Evolutionary conservation across 768 basidiomycete species (phyloP).

Genomic region (Lactarius hengduanensis): DNA sequence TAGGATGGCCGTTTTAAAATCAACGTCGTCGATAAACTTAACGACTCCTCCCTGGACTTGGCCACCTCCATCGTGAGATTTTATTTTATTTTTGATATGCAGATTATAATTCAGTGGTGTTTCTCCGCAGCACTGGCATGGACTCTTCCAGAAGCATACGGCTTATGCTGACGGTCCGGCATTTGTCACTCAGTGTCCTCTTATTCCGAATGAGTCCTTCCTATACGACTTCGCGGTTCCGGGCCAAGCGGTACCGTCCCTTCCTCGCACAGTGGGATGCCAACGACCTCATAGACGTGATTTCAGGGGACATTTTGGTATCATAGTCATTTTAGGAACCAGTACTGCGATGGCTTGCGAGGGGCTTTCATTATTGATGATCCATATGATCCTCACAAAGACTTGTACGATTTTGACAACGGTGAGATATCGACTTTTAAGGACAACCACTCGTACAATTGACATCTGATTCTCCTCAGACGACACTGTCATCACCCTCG

Average conservation of each 20-base stretch:
- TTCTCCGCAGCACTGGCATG: not conserved
- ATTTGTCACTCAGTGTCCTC: slow-evolving; percentile 42
- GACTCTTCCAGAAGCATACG: slow-evolving; percentile 3
- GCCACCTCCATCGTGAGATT: slow-evolving; percentile 48
- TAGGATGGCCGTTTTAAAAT: slow-evolving; percentile 41
- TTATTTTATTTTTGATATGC: not conserved
- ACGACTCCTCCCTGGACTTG: slow-evolving; percentile 45
- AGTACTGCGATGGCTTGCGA: slow-evolving; percentile 31
- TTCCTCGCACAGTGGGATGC: slow-evolving; percentile 34
- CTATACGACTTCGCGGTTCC: not conserved
- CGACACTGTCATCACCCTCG: not conserved
- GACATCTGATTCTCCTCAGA: not conserved
- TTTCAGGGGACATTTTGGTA: slow-evolving; percentile 33
- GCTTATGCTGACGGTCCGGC: slow-evolving; percentile 27
- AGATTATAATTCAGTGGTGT: not conserved
- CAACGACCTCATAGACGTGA: not conserved
- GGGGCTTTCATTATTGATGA: slow-evolving; percentile 34
- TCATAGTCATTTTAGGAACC: slow-evolving; percentile 32
- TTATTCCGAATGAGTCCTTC: slow-evolving; percentile 4
- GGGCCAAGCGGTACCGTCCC: slow-evolving; percentile 34
- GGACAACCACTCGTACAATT: not conserved
- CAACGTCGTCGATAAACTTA: slow-evolving; percentile 46
- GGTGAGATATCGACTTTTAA: slow-evolving; percentile 21
- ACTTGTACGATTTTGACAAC: slow-evolving; percentile 33
- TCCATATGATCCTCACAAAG: slow-evolving; percentile 30